A percentile compares a stretch with the other conserved stretches of the same genome.
Conservation (phyloP, 1,139 yeast genomes). For the Taiozyma sp. region DNA sequence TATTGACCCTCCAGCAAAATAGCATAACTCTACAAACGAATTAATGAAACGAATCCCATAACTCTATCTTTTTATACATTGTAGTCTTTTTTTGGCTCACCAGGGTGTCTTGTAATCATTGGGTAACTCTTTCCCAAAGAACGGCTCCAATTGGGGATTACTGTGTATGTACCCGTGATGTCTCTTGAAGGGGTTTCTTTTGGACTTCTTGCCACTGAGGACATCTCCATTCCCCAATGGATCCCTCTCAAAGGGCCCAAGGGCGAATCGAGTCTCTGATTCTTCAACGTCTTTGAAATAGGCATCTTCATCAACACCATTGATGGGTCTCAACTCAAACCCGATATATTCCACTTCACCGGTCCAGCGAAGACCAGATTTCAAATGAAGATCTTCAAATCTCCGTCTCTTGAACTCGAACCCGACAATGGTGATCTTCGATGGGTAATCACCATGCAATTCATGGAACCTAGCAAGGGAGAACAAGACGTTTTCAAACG, state of each 20-base stretch:
- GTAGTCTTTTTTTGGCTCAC: neutral
- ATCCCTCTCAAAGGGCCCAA: slow-evolving; percentile 50
- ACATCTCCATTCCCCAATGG: slow-evolving; percentile 52
- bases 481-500: slow-evolving; percentile 72
- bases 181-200: slow-evolving; percentile 59
- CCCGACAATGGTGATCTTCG: slow-evolving; percentile 54
- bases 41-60: neutral
- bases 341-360: slow-evolving; percentile 47
- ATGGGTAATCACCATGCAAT: slow-evolving; percentile 44
- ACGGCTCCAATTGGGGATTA: slow-evolving; percentile 19
- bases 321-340: slow-evolving; percentile 54
- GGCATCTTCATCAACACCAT: slow-evolving; percentile 27
- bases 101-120: neutral
- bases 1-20: slow-evolving; percentile 12
- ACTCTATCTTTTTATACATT: neutral
- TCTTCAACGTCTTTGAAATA: slow-evolving; percentile 37
- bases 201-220: slow-evolving; percentile 35
- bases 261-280: slow-evolving; percentile 53
- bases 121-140: slow-evolving; percentile 8
- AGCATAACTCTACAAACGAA: neutral
- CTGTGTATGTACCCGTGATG: slow-evolving; percentile 36
- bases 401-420: slow-evolving; percentile 68
- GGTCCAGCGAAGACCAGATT: slow-evolving; percentile 39
- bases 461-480: slow-evolving; percentile 56
- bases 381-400: slow-evolving; percentile 53